Percentiles rank a stretch among this genome's conserved stretches.
These are phyloP conservation scores for Mariannaea elegans DNA, from an alignment of 2,329 filamentous ascomycete genomes.

Conservation along the genomic window DNA sequence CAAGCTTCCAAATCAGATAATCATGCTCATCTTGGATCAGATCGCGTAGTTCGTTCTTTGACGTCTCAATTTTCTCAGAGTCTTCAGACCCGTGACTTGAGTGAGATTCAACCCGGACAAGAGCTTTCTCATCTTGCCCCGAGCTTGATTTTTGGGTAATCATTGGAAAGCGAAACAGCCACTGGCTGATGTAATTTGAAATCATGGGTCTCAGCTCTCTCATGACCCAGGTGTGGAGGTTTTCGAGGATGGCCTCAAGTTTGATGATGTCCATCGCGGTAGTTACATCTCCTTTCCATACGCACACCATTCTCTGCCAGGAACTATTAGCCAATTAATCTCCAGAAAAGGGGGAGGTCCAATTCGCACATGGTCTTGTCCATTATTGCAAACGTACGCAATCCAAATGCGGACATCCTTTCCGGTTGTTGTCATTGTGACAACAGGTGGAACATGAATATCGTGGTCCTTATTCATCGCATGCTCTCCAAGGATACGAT, in stretches of 20 bases:
- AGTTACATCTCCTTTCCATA: conserved; percentile 29
- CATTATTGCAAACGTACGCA: conserved; percentile 12
- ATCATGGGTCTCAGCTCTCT: conserved; percentile 26
- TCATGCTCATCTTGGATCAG: conserved; percentile 17
- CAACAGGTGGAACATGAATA: conserved; percentile 23
- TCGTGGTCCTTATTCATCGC: conserved; percentile 9
- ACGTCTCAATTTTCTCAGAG: background rate
- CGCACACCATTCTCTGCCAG: conserved; percentile 25
- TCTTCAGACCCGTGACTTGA: conserved; percentile 6
- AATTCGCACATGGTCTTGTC: conserved; percentile 12
- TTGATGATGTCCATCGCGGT: conserved; percentile 21
- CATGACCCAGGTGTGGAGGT: conserved; percentile 28
- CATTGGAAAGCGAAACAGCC: conserved; percentile 14
- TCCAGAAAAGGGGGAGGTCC: background rate
- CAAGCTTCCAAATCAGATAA: conserved; percentile 15
- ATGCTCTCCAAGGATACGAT: conserved; percentile 16
- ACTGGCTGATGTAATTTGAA: conserved; percentile 27
- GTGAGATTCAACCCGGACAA: background rate
- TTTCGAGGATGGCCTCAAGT: conserved; percentile 28
- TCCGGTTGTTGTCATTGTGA: conserved; percentile 21
- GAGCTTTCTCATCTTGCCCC: background rate
- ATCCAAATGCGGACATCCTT: conserved; percentile 27
- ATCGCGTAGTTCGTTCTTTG: background rate
- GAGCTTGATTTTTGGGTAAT: background rate
- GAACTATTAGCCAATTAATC: background rate